phyloP scores from a whole-genome alignment of 257 asterid species.

The Penstemon davidsonii region DNA sequence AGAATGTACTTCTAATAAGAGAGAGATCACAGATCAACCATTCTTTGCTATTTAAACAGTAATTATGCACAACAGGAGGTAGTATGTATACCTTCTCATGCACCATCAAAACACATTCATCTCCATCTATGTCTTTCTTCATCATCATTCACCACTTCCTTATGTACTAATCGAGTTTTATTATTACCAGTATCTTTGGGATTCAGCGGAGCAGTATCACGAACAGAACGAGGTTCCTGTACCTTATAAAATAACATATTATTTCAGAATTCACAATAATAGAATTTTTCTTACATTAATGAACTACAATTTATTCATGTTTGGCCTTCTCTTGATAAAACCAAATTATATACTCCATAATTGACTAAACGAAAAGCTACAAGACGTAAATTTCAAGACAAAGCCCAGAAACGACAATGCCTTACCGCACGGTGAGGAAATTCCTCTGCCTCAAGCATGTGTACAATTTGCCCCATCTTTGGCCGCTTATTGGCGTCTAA shows the following conservation, averaged over 20 bases:
- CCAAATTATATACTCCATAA: neutral
- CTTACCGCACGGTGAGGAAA: slow-evolving; percentile 73
- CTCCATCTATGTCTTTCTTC: slow-evolving; percentile 38
- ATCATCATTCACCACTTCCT: slow-evolving; percentile 34
- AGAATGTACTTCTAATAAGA: too few relatives aligned
- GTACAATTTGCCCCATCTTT: slow-evolving; percentile 92
- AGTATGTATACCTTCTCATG: slow-evolving; percentile 21
- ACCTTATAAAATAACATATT: neutral
- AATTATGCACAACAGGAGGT: neutral
- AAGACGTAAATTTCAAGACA: neutral
- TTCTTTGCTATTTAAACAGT: neutral
- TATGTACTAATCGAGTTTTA: slow-evolving; percentile 23
- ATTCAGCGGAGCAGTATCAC: slow-evolving; percentile 36
- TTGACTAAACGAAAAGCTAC: neutral
- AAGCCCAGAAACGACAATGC: slow-evolving; percentile 16
- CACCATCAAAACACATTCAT: slow-evolving; percentile 30
- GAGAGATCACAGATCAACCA: neutral
- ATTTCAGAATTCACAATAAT: neutral
- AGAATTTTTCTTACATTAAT: neutral
- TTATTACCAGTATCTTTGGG: slow-evolving; percentile 28
- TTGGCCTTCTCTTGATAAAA: neutral
- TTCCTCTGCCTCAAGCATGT: slow-evolving; percentile 96
- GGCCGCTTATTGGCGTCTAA: slow-evolving; percentile 85
- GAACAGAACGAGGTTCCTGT: slow-evolving; percentile 48
- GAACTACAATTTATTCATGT: neutral